Evolutionary conservation across 2,329 filamentous ascomycete genomes (phyloP).

Genomic region (Ophiostoma perfectum): DNA sequence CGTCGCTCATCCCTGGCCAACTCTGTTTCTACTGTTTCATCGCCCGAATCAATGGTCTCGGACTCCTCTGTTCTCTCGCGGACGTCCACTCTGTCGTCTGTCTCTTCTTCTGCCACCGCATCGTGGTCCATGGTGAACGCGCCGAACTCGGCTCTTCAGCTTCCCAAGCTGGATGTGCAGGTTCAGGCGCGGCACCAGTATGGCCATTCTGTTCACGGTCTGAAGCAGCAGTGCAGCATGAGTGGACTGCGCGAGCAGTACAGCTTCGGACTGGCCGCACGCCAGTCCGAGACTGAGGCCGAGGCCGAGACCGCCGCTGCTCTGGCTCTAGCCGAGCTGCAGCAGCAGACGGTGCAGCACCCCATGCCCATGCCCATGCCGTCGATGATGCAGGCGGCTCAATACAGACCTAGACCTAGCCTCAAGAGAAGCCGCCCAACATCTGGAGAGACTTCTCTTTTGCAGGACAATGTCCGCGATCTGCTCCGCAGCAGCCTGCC

Average conservation of each 20-base stretch:
- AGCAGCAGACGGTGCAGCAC: conserved; percentile 41
- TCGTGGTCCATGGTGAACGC: conserved; percentile 56
- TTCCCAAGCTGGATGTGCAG: conserved; percentile 43
- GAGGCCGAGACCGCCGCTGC: conserved; percentile 54
- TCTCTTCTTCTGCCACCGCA: conserved; percentile 54
- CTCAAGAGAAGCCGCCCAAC: conserved; percentile 56
- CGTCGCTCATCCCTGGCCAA: conserved; percentile 60
- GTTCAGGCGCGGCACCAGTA: conserved; percentile 59
- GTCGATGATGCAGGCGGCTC: conserved; percentile 1
- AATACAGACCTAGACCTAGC: conserved; percentile 32
- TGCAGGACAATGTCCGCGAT: conserved; percentile 63
- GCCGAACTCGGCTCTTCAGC: conserved; percentile 40
- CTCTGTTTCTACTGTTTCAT: conserved; percentile 58
- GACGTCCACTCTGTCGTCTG: conserved; percentile 12
- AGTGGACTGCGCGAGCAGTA: conserved; percentile 32
- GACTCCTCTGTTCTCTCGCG: conserved; percentile 57
- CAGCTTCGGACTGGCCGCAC: conserved; percentile 43
- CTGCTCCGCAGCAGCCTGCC: conserved; percentile 44
- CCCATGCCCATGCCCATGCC: not conserved
- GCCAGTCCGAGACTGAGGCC: conserved; percentile 45
- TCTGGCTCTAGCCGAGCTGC: conserved; percentile 54
- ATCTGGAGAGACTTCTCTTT: conserved; percentile 50
- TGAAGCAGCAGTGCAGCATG: conserved; percentile 47
- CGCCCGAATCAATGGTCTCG: conserved; percentile 63
- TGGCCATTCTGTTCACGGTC: conserved; percentile 27